Evolutionary conservation across 805 yeast species (phyloP), one percentile per base, ranked within the genome.

Genomic region (Saturnispora quitensis): DNA sequence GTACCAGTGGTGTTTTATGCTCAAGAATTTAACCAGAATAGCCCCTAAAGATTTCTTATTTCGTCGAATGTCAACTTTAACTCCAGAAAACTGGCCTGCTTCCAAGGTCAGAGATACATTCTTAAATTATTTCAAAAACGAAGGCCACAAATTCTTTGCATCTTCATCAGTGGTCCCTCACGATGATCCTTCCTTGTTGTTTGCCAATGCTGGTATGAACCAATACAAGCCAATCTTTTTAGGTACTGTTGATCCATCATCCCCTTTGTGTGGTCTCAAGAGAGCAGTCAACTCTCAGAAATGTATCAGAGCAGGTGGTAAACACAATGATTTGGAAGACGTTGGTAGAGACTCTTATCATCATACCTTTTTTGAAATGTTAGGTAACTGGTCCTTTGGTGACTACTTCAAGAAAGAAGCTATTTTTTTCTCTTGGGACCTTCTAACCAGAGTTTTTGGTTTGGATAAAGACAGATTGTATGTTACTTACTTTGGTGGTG

Each of bases 311-410:
- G 99, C 99, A 33, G 99, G 99, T 70, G 99, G 99, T 69, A 93
- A 93, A 71, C 99, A 93, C 71, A 86, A 86, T 61, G 99, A 93
- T 73, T 80, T 93, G 66, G 99, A 93, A 68, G 99, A 93, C 70
- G 99, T 93, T 47, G 99, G 99, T 57, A 82, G 86, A 64, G 99
- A 93, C 71, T 88, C 96, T 50, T 93, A 93, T 67, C 99, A 93
- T 69, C 99, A 93, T 70, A 93, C 99, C 17, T 95, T 95, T 66
- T 93, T 93, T 62, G 99, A 93, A 73, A 93, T 93, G 99, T 79
- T 93, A 71, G 99, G 99, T 64, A 93, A 93, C 76, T 93, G 99
- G 99, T 93, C 99, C 6, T 93, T 93, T 70, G 99, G 99, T 63
- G 99, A 93, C 71, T 93, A 93, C 68, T 93, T 93, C 81, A 93